Evolutionary conservation across 177 flowering plant species (phyloP).

Genomic region (Vitis hybrid): DNA sequence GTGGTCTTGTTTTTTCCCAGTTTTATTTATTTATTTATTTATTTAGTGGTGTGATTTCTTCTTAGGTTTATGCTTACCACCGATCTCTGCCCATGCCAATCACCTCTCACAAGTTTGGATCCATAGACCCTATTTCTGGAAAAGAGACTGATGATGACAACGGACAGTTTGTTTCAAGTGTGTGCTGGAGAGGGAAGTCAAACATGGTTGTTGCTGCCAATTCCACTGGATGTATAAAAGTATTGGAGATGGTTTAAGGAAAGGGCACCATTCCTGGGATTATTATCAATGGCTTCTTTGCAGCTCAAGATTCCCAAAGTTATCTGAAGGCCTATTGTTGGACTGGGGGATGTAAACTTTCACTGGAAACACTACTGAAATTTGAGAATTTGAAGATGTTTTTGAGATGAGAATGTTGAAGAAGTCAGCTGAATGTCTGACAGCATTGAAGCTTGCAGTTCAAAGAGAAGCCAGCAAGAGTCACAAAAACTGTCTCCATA

Average conservation of each 20-base stretch:
- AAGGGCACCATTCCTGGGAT: not conserved
- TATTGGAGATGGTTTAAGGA: constrained; percentile 68
- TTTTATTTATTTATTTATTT: too few species aligned
- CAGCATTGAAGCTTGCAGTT: not conserved
- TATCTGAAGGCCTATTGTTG: not conserved
- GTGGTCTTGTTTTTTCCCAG: too few species aligned
- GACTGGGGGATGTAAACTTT: not conserved
- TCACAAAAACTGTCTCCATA: not conserved
- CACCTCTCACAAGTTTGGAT: constrained; percentile 87
- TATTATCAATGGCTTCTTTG: not conserved
- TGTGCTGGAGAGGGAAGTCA: constrained; percentile 88
- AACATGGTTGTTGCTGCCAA: constrained; percentile 85
- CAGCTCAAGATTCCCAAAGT: not conserved
- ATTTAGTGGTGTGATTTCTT: not conserved
- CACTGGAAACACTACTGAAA: not conserved
- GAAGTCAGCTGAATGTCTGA: not conserved
- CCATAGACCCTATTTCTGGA: constrained; percentile 84
- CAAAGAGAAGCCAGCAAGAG: not conserved
- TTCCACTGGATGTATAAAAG: constrained; percentile 86
- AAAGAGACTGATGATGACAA: constrained; percentile 78
- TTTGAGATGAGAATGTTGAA: not conserved
- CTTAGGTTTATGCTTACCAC: constrained; percentile 84
- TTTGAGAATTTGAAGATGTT: not conserved
- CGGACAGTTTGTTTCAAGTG: constrained; percentile 93
- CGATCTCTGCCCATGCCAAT: constrained; percentile 95